Percentiles rank a stretch among this genome's conserved stretches.
phyloP scores from a whole-genome alignment of 139 green algal species.

The Micractinium conductrix region DNA sequence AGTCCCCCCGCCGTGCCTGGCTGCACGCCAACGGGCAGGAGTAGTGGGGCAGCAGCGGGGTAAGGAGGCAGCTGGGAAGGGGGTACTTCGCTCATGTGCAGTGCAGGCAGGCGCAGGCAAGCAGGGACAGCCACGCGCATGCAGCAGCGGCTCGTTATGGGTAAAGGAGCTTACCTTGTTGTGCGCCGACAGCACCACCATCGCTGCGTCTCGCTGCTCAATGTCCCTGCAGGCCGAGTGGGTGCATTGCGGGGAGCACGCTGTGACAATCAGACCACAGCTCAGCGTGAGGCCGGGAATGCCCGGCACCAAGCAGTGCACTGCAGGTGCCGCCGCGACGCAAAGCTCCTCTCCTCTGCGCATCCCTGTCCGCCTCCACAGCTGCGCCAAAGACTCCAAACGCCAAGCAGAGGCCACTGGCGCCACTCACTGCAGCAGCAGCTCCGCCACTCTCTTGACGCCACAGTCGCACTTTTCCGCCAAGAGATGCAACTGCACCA shows the following conservation, averaged over 20 bases:
- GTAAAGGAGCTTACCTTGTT: conserved; percentile 50
- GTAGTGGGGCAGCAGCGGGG: no score
- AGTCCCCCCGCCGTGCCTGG: background rate
- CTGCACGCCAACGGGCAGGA: background rate
- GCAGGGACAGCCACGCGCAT: no score
- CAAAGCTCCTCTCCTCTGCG: no score
- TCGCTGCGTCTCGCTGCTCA: conserved; percentile 5
- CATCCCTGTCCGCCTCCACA: background rate
- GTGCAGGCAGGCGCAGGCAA: background rate
- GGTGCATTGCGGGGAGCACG: background rate
- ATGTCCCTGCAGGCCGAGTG: conserved; percentile 16
- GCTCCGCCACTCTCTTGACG: background rate
- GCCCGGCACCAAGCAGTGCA: no score
- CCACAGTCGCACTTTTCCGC: conserved; percentile 30
- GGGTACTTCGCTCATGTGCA: background rate
- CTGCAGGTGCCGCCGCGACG: background rate
- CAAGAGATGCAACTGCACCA: conserved; percentile 41
- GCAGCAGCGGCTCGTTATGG: no score
- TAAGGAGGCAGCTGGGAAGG: no score
- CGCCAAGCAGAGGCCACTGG: no score
- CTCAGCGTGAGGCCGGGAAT: no score
- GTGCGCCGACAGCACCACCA: conserved; percentile 42
- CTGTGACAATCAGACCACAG: no score
- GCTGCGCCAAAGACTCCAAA: no score
- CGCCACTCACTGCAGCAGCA: conserved; percentile 14